phyloP scores from a whole-genome alignment of 805 yeast genomes.

The Lipomyces oligophaga region DNA sequence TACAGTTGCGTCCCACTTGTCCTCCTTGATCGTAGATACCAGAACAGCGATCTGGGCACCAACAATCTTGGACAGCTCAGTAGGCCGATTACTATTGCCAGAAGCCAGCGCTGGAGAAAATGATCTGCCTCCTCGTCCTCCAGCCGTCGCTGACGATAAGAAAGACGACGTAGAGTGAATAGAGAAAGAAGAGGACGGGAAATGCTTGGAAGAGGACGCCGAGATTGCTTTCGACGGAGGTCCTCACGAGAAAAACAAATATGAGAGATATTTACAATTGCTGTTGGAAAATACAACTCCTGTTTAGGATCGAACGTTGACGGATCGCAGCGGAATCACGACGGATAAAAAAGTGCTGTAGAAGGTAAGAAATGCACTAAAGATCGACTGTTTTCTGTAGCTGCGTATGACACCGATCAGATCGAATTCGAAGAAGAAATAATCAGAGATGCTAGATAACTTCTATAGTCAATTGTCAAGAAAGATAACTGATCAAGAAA shows the following conservation, averaged over 20 bases:
- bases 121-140: conserved; percentile 16
- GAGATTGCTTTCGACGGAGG: neutral
- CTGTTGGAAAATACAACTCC: too few species aligned
- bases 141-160: conserved; percentile 12
- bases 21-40: conserved; percentile 43
- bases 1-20: conserved; percentile 42
- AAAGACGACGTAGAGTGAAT: conserved; percentile 3
- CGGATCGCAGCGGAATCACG: too few species aligned
- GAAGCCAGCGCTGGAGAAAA: conserved; percentile 12
- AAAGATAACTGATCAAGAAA: too few species aligned
- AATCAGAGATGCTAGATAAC: too few species aligned
- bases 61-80: conserved; percentile 38
- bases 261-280: too few species aligned
- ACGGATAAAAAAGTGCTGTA: too few species aligned
- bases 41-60: conserved; percentile 54
- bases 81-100: conserved; percentile 17
- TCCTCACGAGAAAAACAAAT: neutral
- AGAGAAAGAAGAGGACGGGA: conserved; percentile 6
- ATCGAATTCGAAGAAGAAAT: too few species aligned
- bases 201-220: conserved; percentile 6
- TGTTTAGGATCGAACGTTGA: too few species aligned
- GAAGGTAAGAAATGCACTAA: too few species aligned
- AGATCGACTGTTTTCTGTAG: too few species aligned
- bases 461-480: too few species aligned
- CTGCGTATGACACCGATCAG: too few species aligned